Conservation (phyloP, 805 yeast species). For the Saturnispora sanitii region DNA sequence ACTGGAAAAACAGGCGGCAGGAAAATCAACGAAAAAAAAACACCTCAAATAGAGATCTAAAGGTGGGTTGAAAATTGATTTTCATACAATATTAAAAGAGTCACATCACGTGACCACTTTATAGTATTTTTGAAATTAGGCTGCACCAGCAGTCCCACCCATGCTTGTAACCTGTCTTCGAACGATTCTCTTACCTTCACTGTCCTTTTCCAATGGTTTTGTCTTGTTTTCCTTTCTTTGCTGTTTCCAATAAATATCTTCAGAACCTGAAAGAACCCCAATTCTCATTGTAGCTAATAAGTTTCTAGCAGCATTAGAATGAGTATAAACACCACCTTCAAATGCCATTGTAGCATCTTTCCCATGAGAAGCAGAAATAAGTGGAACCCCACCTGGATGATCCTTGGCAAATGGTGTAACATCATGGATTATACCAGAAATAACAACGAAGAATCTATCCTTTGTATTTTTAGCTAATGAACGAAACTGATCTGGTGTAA, state of each 20-base stretch:
- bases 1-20: too few relatives aligned
- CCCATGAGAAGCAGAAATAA: conserved; percentile 74
- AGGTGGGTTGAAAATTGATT: background rate
- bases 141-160: conserved; percentile 52
- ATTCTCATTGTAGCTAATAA: conserved; percentile 88
- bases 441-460: conserved; percentile 54
- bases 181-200: conserved; percentile 45
- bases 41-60: too few relatives aligned
- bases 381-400: conserved; percentile 88
- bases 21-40: too few relatives aligned
- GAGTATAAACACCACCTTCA: conserved; percentile 90
- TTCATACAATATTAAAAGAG: background rate
- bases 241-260: conserved; percentile 73
- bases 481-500: conserved; percentile 38
- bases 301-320: conserved; percentile 89
- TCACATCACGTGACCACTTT: background rate
- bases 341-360: conserved; percentile 92
- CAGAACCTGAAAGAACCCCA: conserved; percentile 77
- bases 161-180: conserved; percentile 48
- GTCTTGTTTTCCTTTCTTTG: conserved; percentile 58
- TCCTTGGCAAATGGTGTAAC: conserved; percentile 83
- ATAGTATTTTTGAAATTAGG: conserved; percentile 22
- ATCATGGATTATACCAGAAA: conserved; percentile 88
- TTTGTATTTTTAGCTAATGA: conserved; percentile 26
- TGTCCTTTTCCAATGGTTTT: conserved; percentile 44